Base-by-base conservation (phyloP, 352 stramenopile species). In the Phytophthora macrochlamydospora region DNA sequence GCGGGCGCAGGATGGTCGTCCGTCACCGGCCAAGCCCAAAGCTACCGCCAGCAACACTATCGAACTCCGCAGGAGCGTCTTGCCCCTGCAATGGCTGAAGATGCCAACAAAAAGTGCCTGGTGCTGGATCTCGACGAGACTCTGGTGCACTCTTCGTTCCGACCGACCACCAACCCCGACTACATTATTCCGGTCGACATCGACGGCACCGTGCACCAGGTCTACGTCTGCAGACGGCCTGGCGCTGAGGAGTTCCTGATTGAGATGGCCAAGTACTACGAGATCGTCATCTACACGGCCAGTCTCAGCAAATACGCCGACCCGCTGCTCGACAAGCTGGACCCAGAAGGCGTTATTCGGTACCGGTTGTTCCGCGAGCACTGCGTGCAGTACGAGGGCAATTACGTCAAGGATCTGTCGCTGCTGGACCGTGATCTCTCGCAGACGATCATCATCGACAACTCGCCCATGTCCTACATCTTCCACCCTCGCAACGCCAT, bases 271-370 rank as follows among this genome's bases (percentile, higher is more conserved):
- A 97, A 98, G 64, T 67, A 95, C 66, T 99, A 99, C 75, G 97
- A 99, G 76, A 97, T 99, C 59, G 93, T 99, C 12, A 86, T 99
- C 31, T 99, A 99, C 83, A 99, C 97, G 4, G 98, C 98, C 9
- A 98, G 87, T 78, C 79, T 99, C 11, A 98, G 94, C 75, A 98
- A 91, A 77, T 99, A 99, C 72, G 98, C 98, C 7, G 93, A 99
- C 73, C 96, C 96, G 8, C 78, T 99, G 13, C 81, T 99, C 0
- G 97, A 99, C 76, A 78, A 97, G 48, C 84, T 99, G 14, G 97
- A 99, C 78, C 88, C 89, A 11, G 71, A 98, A 64, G 71, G 80
- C 18, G 78, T 92, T 4, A 98, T 99, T 64, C 81, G 90, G 32
- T 86, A 88, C 57, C 89, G 95, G 13, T 81, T 99, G 28, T 97